Base-by-base conservation (phyloP, 768 basidiomycete genomes). In the Sutorius australiensis region DNA sequence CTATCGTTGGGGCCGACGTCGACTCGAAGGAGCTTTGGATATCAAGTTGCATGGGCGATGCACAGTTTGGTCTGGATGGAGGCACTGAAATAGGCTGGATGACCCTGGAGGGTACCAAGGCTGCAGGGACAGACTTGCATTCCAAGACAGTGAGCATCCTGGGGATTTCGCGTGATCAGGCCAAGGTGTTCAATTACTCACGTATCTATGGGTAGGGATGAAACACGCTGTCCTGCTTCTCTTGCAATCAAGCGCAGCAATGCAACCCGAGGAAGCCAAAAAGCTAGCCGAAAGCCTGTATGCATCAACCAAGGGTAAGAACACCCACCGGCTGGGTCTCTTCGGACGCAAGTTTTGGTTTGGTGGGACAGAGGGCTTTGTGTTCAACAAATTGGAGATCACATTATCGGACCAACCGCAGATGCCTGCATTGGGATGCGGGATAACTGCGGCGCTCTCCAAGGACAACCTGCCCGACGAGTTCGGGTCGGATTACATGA, bases 21-120 rank as follows among this genome's bases (percentile, higher is more conserved):
- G 97, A 99, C 70, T 95, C 93, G 43, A 95, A 98, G 72, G 97
- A 99, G 69, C 76, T 99, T 21, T 98, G 97, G 97, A 98, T 98
- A 58, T 95, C 95, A 17, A 94, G 91, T 63, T 92, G 92, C 54
- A 95, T 98, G 92, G 95, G 95, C 0, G 97, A 98, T 64, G 91
- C 94, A 0, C 95, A 99, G 70, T 97, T 99, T 68, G 97, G 95
- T 9, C 68, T 95, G 52, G 94, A 99, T 61, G 95, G 95, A 10
- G 92, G 94, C 11, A 95, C 94, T 3, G 94, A 95, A 2, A 84
- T 99, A 39, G 95, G 97, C 3, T 98, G 95, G 95, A 98, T 99
- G 95, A 98, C 95, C 14, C 80, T 99, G 28, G 97, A 98, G 69
- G 95, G 97, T 1, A 95, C 95, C 14, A 98, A 98, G 71, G 80